Conservation (phyloP, 140 eudicot species). For the Anethum foeniculum region DNA sequence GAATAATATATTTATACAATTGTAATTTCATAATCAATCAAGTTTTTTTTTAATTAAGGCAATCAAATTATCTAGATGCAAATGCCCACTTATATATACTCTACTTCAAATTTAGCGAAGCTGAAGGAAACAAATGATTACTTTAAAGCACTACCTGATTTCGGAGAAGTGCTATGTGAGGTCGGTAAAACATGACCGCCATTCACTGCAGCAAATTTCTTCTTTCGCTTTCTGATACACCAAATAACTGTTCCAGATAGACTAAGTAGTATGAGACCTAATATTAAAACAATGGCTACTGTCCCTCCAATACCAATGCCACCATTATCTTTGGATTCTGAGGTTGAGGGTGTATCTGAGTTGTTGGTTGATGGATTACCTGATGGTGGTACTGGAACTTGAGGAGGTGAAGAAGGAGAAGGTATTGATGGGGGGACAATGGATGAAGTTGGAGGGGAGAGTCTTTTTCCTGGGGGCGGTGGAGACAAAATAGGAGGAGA, state of each 20-base stretch:
- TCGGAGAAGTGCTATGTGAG: constrained; percentile 41
- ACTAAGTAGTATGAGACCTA: constrained; percentile 40
- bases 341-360: constrained; percentile 28
- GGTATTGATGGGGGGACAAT: constrained; percentile 20
- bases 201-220: constrained; percentile 32
- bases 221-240: constrained; percentile 46
- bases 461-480: constrained; percentile 13
- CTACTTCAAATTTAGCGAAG: background rate
- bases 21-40: background rate
- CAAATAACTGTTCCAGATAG: constrained; percentile 29
- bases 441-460: constrained; percentile 30
- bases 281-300: constrained; percentile 35
- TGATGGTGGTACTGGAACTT: constrained; percentile 27
- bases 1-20: background rate
- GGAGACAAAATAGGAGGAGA: constrained; percentile 31
- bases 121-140: background rate
- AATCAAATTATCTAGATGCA: background rate
- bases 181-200: constrained; percentile 39
- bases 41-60: background rate
- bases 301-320: constrained; percentile 53
- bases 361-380: constrained; percentile 25
- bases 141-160: constrained; percentile 40
- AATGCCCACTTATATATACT: background rate
- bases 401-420: constrained; percentile 23
- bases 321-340: constrained; percentile 22